phyloP scores from a whole-genome alignment of 495 filamentous ascomycete genomes.

The Penicillium bialowiezense region DNA sequence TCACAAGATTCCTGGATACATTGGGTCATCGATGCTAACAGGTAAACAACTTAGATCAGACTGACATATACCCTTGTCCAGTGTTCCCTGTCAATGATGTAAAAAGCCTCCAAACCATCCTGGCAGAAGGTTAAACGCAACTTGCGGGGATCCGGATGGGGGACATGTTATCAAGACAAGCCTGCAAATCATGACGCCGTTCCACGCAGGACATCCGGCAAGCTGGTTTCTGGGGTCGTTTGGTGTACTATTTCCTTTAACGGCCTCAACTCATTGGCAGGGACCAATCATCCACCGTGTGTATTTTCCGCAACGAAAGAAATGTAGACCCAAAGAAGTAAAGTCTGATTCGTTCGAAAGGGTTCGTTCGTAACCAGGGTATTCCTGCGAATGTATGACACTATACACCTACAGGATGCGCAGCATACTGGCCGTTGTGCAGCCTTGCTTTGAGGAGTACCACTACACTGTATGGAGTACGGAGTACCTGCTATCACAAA shows the following conservation, averaged over 20 bases:
- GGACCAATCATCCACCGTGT: not conserved
- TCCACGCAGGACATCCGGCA: not conserved
- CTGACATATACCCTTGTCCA: not conserved
- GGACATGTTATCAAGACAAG: not conserved
- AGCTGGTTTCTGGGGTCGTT: not conserved
- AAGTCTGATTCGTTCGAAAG: constrained; percentile 11
- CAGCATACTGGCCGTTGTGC: constrained; percentile 16
- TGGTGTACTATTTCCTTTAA: not conserved
- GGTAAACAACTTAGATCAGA: not conserved
- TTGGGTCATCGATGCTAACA: not conserved
- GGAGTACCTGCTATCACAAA: too few species aligned
- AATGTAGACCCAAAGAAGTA: too few species aligned
- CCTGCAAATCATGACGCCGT: not conserved
- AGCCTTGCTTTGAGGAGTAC: constrained; percentile 8
- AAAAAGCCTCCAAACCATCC: not conserved
- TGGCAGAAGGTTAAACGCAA: not conserved
- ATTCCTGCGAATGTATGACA: constrained; percentile 22
- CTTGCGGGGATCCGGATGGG: not conserved
- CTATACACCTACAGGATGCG: constrained; percentile 16
- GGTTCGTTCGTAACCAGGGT: constrained; percentile 4
- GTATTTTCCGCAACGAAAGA: too few species aligned
- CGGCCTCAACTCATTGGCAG: not conserved
- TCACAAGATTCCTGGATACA: not conserved
- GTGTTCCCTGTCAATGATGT: not conserved
- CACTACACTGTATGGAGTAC: too few species aligned